Base-by-base conservation (phyloP, 1,139 yeast species). In the Hyphopichia fennica region DNA sequence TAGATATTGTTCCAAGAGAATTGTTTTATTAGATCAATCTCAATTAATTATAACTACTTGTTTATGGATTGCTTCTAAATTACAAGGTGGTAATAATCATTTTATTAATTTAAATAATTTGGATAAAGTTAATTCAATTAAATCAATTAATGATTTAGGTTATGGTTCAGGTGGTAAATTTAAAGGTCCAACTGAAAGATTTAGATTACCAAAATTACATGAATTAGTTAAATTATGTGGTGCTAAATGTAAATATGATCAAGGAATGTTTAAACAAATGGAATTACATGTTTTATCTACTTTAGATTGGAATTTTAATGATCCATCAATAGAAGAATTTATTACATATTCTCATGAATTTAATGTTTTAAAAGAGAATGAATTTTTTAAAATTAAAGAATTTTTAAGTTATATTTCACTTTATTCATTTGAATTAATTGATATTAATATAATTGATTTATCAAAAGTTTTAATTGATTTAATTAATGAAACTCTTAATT, bases 11-110 rank as follows among this genome's bases (percentile, higher is more conserved):
- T 79, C 84, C 45, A 81, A 79, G 56, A 66, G 87, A 53, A 75
- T 82, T 9, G 84, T 82, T 2, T 62, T 82, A 38, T 69, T 77
- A 46, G 84, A 78, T 45, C 87, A 82, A 63, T 72, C 81, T 8
- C 85, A 81, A 57, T 67, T 82, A 41, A 83, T 82, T 18, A 75
- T 81, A 35, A 79, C 84, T 35, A 81, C 87, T 17, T 82, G 88
- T 56, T 65, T 82, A 32, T 82, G 87, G 87, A 65, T 82, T 17
- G 78, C 84, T 5, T 76, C 83, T 27, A 82, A 82, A 57, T 66
- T 81, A 3, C 78, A 75, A 60, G 89, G 89, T 37, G 89, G 89
- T 28, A 82, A 84, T 57, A 81, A 81, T 53, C 89, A 82, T 62
- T 80, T 81, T 51, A 76, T 81, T 44, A 81, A 81, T 58, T 69